Conservation (phyloP, 495 filamentous ascomycete genomes). For the Penicillium paradoxum region DNA sequence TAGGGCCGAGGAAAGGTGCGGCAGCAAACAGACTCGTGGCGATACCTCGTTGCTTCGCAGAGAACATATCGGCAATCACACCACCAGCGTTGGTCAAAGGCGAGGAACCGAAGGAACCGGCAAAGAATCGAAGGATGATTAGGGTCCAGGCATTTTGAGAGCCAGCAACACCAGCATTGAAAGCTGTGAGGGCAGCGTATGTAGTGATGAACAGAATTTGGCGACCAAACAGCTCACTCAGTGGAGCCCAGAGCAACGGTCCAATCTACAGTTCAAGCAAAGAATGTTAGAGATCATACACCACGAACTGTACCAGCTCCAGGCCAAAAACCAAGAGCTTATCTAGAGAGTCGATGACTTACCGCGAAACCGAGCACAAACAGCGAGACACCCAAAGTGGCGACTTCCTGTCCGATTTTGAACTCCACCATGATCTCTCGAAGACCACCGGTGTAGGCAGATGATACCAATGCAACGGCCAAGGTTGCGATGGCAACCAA, state of each 20-base stretch:
- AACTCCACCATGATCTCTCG: conserved; percentile 57
- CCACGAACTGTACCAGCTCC: neutral
- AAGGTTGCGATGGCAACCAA: conserved; percentile 63
- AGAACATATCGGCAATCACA: conserved; percentile 72
- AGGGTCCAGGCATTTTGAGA: conserved; percentile 60
- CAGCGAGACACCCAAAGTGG: conserved; percentile 63
- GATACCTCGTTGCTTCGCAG: conserved; percentile 55
- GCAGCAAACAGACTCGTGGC: conserved; percentile 60
- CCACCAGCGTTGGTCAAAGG: conserved; percentile 69
- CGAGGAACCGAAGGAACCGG: conserved; percentile 71
- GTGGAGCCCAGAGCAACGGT: conserved; percentile 61
- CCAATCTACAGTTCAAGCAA: conserved; percentile 17
- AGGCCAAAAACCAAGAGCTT: neutral
- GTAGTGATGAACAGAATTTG: conserved; percentile 64
- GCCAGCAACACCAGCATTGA: conserved; percentile 62
- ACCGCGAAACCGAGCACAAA: conserved; percentile 75
- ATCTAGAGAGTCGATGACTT: conserved; percentile 11
- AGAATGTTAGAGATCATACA: neutral
- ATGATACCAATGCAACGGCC: conserved; percentile 71
- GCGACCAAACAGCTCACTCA: conserved; percentile 69
- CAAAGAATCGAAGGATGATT: conserved; percentile 72
- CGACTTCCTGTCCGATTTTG: conserved; percentile 53
- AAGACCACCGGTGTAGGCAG: conserved; percentile 69
- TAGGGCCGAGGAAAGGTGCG: conserved; percentile 67
- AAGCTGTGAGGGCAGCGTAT: conserved; percentile 59